These are phyloP conservation scores for Lactifluus pinguis DNA, from an alignment of 768 basidiomycete species.

Conservation along the genomic window DNA sequence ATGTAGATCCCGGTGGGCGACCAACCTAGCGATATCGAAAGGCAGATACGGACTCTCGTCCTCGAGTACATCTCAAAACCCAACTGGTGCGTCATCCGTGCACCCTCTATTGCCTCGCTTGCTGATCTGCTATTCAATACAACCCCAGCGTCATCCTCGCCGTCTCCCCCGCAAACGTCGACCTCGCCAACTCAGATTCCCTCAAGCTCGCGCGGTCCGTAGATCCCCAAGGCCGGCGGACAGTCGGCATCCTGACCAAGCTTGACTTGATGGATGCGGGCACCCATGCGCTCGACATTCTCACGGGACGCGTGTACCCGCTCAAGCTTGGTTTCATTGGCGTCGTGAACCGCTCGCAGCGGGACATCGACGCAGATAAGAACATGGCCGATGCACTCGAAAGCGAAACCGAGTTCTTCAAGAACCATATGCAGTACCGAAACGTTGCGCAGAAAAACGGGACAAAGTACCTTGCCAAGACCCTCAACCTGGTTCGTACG, in stretches of 20 bases:
- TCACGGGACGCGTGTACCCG: conserved; percentile 95
- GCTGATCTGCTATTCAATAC: not conserved
- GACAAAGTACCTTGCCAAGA: conserved; percentile 90
- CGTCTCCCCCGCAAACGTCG: conserved; percentile 95
- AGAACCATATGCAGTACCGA: conserved; percentile 79
- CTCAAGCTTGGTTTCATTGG: conserved; percentile 98
- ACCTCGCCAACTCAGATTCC: conserved; percentile 96
- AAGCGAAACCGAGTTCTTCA: conserved; percentile 87
- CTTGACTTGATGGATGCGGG: conserved; percentile 99
- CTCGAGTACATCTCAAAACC: conserved; percentile 94
- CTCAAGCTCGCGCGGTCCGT: conserved; percentile 93
- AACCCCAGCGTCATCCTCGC: conserved; percentile 79
- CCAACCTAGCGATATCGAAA: conserved; percentile 96
- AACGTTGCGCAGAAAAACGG: conserved; percentile 97
- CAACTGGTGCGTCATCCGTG: conserved; percentile 59
- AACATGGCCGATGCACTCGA: conserved; percentile 77
- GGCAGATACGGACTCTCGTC: conserved; percentile 92
- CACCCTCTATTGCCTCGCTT: not conserved
- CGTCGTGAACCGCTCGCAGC: conserved; percentile 94
- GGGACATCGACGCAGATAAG: conserved; percentile 88
- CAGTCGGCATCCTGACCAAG: conserved; percentile 94
- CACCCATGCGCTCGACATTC: conserved; percentile 92
- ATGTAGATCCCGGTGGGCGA: conserved; percentile 87
- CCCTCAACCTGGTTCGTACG: conserved; percentile 73
- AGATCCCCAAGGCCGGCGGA: conserved; percentile 92